Evolutionary conservation across 192 early-diverging fungal species (phyloP).

Genomic region (Chytriomyces confervae): DNA sequence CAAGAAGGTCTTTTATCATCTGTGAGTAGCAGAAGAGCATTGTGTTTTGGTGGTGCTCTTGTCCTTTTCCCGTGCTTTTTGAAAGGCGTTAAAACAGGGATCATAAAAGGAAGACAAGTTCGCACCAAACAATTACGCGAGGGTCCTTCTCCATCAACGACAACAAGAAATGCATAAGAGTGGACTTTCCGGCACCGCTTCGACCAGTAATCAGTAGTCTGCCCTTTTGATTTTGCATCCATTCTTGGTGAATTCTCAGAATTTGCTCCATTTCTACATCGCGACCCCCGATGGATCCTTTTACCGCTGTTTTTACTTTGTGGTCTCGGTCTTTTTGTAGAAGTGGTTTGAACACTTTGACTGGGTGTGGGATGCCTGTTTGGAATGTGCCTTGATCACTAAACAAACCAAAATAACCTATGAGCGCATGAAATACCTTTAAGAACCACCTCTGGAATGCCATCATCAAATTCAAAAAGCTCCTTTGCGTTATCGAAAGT

Average conservation of each 20-base stretch:
- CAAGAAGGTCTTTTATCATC: neutral
- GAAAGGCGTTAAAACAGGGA: neutral
- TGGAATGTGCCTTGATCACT: neutral
- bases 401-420: no score
- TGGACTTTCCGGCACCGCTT: neutral
- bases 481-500: neutral
- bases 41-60: constrained; percentile 2
- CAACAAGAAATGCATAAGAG: neutral
- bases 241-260: neutral
- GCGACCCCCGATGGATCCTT: neutral
- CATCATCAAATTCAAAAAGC: constrained; percentile 6
- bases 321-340: neutral
- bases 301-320: neutral
- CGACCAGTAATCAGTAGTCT: neutral
- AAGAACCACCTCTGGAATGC: neutral
- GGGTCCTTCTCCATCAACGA: neutral
- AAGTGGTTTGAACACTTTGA: neutral
- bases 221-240: neutral
- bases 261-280: neutral
- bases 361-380: constrained; percentile 12
- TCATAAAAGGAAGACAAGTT: neutral
- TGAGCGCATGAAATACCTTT: neutral
- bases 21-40: constrained; percentile 2
- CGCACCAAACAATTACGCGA: neutral
- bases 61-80: neutral